A percentile compares a stretch with the other conserved stretches of the same genome.
Conservation (phyloP, 768 basidiomycete genomes). For the Clitopilus passeckerianus region DNA sequence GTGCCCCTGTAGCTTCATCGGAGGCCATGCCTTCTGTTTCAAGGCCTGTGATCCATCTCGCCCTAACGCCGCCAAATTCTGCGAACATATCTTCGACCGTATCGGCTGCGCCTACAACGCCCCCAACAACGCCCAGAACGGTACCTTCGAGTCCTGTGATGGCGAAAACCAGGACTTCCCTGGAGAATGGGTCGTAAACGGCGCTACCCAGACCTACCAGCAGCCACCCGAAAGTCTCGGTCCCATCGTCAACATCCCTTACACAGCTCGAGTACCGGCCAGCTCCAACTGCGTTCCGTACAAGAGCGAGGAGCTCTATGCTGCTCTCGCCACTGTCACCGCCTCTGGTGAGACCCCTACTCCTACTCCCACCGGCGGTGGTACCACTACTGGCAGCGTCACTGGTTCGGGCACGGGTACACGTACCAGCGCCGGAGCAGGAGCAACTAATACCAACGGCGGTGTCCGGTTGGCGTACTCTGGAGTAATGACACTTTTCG, state of each 20-base stretch:
- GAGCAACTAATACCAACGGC: conserved; percentile 8
- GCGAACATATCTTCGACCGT: conserved; percentile 72
- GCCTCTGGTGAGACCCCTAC: not conserved
- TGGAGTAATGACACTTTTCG: conserved; percentile 10
- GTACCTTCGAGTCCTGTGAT: conserved; percentile 59
- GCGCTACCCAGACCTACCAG: conserved; percentile 31
- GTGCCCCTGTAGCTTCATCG: conserved; percentile 57
- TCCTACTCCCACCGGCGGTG: not conserved
- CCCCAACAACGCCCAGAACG: conserved; percentile 54
- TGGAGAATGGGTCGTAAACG: conserved; percentile 35
- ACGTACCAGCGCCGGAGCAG: conserved; percentile 5
- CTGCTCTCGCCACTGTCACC: conserved; percentile 5
- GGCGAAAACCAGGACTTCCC: conserved; percentile 59
- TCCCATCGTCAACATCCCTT: conserved; percentile 29
- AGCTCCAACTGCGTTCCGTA: conserved; percentile 29
- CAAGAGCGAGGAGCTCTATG: conserved; percentile 23
- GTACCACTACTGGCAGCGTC: not conserved
- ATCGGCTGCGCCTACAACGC: conserved; percentile 74
- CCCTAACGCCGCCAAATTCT: conserved; percentile 42
- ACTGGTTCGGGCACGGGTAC: conserved; percentile 3
- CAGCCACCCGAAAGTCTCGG: conserved; percentile 34
- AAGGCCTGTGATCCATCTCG: conserved; percentile 65
- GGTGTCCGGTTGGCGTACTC: conserved; percentile 7
- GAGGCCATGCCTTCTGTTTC: conserved; percentile 57
- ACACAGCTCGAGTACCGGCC: conserved; percentile 28